phyloP scores from a whole-genome alignment of 1,284 basidiomycete genomes.

The Microbotryomycetes sp. region DNA sequence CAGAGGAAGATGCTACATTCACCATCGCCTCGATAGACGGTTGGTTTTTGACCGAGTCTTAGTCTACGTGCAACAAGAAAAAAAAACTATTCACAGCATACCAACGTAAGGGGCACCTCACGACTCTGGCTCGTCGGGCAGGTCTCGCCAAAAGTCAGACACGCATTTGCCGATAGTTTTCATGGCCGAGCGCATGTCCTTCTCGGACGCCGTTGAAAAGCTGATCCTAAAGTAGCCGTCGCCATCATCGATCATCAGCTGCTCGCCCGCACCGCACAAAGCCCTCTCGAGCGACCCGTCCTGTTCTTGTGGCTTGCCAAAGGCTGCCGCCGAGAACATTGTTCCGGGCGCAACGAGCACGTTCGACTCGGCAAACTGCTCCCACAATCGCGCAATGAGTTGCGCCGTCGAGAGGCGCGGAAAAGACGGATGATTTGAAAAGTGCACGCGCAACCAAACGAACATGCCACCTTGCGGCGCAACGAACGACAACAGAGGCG shows the following conservation, averaged over 20 bases:
- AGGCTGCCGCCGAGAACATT: slow-evolving; percentile 50
- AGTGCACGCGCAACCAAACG: slow-evolving; percentile 56
- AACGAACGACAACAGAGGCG: slow-evolving; percentile 28
- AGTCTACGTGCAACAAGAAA: not conserved
- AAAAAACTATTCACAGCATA: not conserved
- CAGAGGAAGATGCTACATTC: not conserved
- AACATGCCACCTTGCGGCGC: slow-evolving; percentile 36
- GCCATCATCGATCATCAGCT: slow-evolving; percentile 17
- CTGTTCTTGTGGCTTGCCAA: not conserved
- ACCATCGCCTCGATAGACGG: not conserved
- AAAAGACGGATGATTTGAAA: slow-evolving; percentile 54
- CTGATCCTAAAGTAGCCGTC: slow-evolving; percentile 56
- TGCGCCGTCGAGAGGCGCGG: slow-evolving; percentile 41
- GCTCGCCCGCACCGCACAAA: not conserved
- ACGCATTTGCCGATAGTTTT: slow-evolving; percentile 45
- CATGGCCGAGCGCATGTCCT: slow-evolving; percentile 47
- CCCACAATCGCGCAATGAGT: slow-evolving; percentile 54
- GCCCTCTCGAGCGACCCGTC: not conserved
- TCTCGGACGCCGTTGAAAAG: slow-evolving; percentile 52
- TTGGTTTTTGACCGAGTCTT: not conserved
- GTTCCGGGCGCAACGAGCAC: slow-evolving; percentile 56
- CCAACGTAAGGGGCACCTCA: not conserved
- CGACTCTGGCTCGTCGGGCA: not conserved
- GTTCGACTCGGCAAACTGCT: slow-evolving; percentile 53
- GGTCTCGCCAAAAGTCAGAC: slow-evolving; percentile 21